A percentile compares a stretch with the other conserved stretches of the same genome.
Conservation (phyloP, 2,329 filamentous ascomycete species). For the Aureobasidium sp. region DNA sequence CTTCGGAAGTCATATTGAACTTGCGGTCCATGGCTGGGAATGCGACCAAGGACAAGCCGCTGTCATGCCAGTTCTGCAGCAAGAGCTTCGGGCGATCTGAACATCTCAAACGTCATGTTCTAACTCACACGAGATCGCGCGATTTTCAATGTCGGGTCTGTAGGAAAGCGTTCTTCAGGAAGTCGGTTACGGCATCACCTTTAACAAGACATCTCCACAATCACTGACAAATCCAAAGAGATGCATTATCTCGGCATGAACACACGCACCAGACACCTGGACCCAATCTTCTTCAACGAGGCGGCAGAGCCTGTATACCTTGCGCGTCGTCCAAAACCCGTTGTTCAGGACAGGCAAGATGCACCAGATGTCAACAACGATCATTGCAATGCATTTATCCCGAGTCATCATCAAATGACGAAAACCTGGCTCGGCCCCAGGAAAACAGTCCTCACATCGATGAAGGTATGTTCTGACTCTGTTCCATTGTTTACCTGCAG, state of each 20-base stretch:
- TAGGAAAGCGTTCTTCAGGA: slow-evolving; percentile 21
- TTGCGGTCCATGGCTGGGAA: background rate
- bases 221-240: slow-evolving; percentile 14
- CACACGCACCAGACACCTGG: slow-evolving; percentile 20
- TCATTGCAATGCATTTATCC: slow-evolving; percentile 23
- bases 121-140: slow-evolving; percentile 21
- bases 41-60: background rate
- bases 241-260: slow-evolving; percentile 24
- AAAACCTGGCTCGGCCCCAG: background rate
- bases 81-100: slow-evolving; percentile 21
- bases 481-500: too few species aligned
- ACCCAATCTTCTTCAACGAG: slow-evolving; percentile 16
- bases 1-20: background rate
- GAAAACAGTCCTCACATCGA: background rate
- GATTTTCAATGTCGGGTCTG: slow-evolving; percentile 21
- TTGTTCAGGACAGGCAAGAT: slow-evolving; percentile 25
- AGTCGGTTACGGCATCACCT: slow-evolving; percentile 9
- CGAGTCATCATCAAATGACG: background rate
- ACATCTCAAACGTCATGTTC: slow-evolving; percentile 23
- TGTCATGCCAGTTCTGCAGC: background rate
- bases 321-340: slow-evolving; percentile 25
- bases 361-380: slow-evolving; percentile 23
- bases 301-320: slow-evolving; percentile 23
- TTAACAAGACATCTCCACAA: too few species aligned
- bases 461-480: background rate